Percentiles rank a stretch among this genome's conserved stretches.
Conservation (phyloP, 2,329 filamentous ascomycete species). For the Polychaeton citri region DNA sequence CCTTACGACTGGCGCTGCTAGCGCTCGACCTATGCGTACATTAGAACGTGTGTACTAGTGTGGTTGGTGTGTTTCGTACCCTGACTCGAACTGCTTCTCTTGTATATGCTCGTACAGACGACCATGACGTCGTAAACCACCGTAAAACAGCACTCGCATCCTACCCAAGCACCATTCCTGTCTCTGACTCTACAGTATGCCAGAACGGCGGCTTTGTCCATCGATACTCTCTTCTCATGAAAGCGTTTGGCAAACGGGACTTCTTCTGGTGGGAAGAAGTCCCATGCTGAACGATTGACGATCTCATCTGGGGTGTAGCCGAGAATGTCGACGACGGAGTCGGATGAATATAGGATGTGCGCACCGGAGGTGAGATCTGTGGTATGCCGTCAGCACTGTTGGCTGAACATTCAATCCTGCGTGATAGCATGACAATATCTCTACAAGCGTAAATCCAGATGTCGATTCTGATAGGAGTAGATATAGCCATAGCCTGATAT, state of each 20-base stretch:
- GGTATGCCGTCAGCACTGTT: not conserved
- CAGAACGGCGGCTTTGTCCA: constrained; percentile 76
- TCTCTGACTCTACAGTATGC: constrained; percentile 64
- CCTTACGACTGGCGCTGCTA: constrained; percentile 64
- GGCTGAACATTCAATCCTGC: not conserved
- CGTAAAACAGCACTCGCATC: constrained; percentile 81
- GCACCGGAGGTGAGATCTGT: constrained; percentile 62
- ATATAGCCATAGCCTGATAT: too few species aligned
- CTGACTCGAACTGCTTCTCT: constrained; percentile 53
- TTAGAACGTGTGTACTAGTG: constrained; percentile 6
- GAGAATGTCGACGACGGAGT: constrained; percentile 71
- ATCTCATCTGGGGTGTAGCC: constrained; percentile 68
- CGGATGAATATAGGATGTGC: constrained; percentile 69
- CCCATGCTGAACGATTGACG: constrained; percentile 63
- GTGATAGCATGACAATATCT: too few species aligned
- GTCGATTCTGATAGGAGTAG: not conserved
- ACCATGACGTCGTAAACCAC: constrained; percentile 80
- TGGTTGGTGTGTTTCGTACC: constrained; percentile 41
- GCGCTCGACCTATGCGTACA: constrained; percentile 49
- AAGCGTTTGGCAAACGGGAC: constrained; percentile 59
- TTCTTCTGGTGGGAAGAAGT: constrained; percentile 77
- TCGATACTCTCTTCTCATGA: constrained; percentile 57
- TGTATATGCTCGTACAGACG: constrained; percentile 69
- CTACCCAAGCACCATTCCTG: constrained; percentile 57
- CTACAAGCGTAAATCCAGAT: not conserved